Evolutionary conservation across 495 filamentous ascomycete species (phyloP).

Genomic region (Bacidia rubella): DNA sequence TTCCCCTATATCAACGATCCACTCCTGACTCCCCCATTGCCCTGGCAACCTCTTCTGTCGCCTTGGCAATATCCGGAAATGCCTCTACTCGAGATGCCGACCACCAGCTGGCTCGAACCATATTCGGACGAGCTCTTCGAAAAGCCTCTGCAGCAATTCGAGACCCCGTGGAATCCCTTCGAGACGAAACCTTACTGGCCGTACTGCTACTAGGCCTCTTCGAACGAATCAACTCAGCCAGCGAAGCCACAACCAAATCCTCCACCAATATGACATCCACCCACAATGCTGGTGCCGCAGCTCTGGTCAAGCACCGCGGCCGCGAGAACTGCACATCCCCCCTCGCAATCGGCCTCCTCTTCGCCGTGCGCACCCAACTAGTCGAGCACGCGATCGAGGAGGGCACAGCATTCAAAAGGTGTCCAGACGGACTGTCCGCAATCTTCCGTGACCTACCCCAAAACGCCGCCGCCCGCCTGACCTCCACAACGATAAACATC

Average conservation of each 20-base stretch:
- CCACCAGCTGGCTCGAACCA: slow-evolving; percentile 24
- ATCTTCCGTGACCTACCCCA: slow-evolving; percentile 9
- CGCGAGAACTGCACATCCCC: slow-evolving; percentile 7
- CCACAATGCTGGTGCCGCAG: slow-evolving; percentile 15
- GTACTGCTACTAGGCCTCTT: slow-evolving; percentile 51
- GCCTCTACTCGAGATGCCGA: slow-evolving; percentile 33
- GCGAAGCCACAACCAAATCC: not conserved
- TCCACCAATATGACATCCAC: slow-evolving; percentile 7
- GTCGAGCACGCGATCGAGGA: slow-evolving; percentile 15
- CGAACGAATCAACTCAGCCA: slow-evolving; percentile 26
- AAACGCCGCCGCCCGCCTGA: slow-evolving; percentile 13
- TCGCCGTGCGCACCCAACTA: slow-evolving; percentile 14
- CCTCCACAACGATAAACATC: slow-evolving; percentile 13
- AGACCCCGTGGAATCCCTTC: slow-evolving; percentile 30
- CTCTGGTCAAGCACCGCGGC: slow-evolving; percentile 15
- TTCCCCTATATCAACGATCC: slow-evolving; percentile 38
- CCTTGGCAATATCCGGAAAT: slow-evolving; percentile 34
- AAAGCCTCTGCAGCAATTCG: slow-evolving; percentile 40
- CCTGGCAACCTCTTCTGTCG: slow-evolving; percentile 46
- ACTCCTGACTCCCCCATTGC: slow-evolving; percentile 34
- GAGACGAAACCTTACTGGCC: slow-evolving; percentile 45
- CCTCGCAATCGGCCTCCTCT: slow-evolving; percentile 13
- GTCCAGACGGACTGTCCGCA: slow-evolving; percentile 7
- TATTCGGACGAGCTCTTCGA: slow-evolving; percentile 35
- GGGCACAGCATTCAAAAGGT: slow-evolving; percentile 11